Evolutionary conservation across 805 yeast species (phyloP).

Genomic region (Candida pseudoglaebosa): DNA sequence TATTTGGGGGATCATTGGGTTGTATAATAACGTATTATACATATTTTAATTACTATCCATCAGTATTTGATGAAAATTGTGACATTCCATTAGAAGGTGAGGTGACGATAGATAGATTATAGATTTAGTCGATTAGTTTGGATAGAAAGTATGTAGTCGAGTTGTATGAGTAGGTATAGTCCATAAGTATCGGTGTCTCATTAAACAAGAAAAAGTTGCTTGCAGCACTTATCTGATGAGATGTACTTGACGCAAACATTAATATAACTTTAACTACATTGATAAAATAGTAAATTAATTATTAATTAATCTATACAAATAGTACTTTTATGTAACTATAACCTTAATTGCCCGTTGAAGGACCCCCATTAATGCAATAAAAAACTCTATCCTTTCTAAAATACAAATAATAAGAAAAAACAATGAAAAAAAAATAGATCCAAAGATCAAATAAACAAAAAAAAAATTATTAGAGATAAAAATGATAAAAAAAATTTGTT

Average conservation of each 20-base stretch:
- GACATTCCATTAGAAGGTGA: conserved; percentile 7
- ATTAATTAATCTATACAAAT: not conserved
- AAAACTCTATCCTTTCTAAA: conserved; percentile 31
- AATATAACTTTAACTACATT: too few relatives aligned
- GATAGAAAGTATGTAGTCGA: too few relatives aligned
- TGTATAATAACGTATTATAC: conserved; percentile 13
- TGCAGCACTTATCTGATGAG: too few relatives aligned
- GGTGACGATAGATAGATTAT: too few relatives aligned
- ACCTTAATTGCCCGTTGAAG: conserved; percentile 48
- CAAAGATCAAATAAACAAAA: conserved; percentile 7
- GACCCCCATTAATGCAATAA: conserved; percentile 46
- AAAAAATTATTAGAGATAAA: conserved; percentile 5
- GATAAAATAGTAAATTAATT: too few relatives aligned
- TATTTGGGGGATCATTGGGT: conserved; percentile 27
- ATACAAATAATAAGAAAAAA: conserved; percentile 16
- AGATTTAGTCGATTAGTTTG: too few relatives aligned
- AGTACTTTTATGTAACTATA: conserved; percentile 8
- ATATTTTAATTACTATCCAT: conserved; percentile 9
- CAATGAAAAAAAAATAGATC: conserved; percentile 12
- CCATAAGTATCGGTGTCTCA: too few relatives aligned
- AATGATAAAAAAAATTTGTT: conserved; percentile 5
- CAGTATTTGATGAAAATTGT: conserved; percentile 4
- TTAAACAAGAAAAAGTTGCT: too few relatives aligned
- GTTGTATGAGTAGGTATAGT: too few relatives aligned
- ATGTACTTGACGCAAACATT: too few relatives aligned